Base-by-base conservation (phyloP, 306 rosid species). In the Macrotyloma uniflorum region DNA sequence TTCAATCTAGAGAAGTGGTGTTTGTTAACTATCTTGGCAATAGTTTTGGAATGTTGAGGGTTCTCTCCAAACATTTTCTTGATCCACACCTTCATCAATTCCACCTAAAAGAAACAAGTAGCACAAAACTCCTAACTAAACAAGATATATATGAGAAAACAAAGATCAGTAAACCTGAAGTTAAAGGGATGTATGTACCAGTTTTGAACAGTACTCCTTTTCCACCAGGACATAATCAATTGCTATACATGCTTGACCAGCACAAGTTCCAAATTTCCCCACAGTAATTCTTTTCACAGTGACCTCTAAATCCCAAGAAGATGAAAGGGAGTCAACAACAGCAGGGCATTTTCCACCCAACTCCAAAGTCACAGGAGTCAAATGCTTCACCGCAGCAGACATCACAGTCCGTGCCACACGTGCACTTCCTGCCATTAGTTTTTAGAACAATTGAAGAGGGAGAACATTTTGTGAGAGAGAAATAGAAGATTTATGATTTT, bases 261-360 rank as follows among this genome's bases (percentile, higher is more conserved):
- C 91, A 79, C 96, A 93, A 14, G 89, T 11, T 19, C 93, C 97
- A 72, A 13, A 90, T 80, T 92, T 92, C 6, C 91, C 97, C 20
- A 85, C 83, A 4, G 85, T 24, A 68, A 92, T 78, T 70, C 96
- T 73, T 81, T 90, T 87, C 9, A 79, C 82, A 30, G 96, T 55
- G 50, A 59, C 89, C 83, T 88, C 81, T n/a, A 62, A 26, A n/a
- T 90, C 91, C 86, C 87, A 89, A 5, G 91, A 87, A 76, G 82
- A 74, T 16, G 93, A 82, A 62, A 93, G 90, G 22, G 90, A 87
- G 53, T 93, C 97, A 49, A 90, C 67, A 54, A 93, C 82, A 9
- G 92, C 96, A 22, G 97, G 97, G 66, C 96, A 86, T 82, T 93
- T 93, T 54, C 96, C 96, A 12, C 97, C 97, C 78, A 93, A 68